Evolutionary conservation across 75 land plant species (phyloP).

Genomic region (Cunninghamia lanceolata): DNA sequence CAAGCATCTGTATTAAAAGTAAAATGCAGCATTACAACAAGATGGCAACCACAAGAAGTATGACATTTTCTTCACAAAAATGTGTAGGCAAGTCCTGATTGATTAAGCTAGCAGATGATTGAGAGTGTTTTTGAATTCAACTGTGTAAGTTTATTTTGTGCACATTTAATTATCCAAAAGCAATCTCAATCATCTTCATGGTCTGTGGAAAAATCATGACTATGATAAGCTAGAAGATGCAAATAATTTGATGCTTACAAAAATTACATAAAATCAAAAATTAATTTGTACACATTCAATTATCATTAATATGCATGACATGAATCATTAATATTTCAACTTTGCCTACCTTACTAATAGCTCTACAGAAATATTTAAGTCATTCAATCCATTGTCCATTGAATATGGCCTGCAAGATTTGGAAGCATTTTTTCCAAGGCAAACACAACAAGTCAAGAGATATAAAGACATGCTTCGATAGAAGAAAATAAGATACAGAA

Average conservation of each 20-base stretch:
- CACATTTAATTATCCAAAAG: no score
- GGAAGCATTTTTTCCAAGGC: conserved; percentile 1
- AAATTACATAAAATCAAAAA: background rate
- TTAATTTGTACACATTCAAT: background rate
- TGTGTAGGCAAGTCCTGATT: background rate
- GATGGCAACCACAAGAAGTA: background rate
- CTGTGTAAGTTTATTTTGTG: no score
- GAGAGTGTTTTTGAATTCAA: no score
- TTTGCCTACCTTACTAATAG: conserved; percentile 60
- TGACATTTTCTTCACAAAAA: background rate
- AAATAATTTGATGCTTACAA: background rate
- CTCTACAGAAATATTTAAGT: conserved; percentile 53
- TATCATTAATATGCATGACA: background rate
- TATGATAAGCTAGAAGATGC: background rate
- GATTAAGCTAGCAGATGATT: background rate
- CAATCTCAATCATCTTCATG: no score
- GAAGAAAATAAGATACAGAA: background rate
- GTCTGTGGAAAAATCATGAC: no score
- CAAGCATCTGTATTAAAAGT: conserved; percentile 51
- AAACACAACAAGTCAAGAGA: background rate
- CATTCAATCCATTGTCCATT: conserved; percentile 47
- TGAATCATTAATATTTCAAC: background rate
- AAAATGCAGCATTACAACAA: conserved; percentile 5
- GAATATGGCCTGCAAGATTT: conserved; percentile 66
- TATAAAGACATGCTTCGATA: background rate